Percentiles rank a stretch among this genome's conserved stretches.
Evolutionary conservation across 495 filamentous ascomycete genomes (phyloP).

Genomic region (Podospora didyma): DNA sequence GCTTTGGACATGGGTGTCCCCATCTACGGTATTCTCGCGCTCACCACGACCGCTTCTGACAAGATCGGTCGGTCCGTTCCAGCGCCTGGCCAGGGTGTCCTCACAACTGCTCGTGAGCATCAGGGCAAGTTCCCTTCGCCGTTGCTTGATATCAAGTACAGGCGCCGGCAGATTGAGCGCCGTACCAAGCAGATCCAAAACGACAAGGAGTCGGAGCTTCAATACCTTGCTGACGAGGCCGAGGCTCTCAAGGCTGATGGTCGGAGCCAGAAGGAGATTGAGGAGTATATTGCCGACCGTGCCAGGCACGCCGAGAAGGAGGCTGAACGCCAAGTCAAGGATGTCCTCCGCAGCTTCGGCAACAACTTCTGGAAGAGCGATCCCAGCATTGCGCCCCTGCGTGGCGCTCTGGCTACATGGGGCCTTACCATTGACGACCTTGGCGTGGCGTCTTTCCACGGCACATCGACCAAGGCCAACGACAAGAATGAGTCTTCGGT

Average conservation of each 20-base stretch:
- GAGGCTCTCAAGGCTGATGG: conserved; percentile 84
- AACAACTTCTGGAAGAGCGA: conserved; percentile 99
- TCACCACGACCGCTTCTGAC: conserved; percentile 97
- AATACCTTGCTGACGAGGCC: conserved; percentile 89
- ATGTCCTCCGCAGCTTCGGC: conserved; percentile 83
- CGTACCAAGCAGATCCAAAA: conserved; percentile 87
- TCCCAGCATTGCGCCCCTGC: conserved; percentile 85
- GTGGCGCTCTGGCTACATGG: conserved; percentile 94
- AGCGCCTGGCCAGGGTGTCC: conserved; percentile 91
- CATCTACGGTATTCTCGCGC: conserved; percentile 89
- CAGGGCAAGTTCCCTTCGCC: conserved; percentile 89
- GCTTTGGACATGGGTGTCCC: conserved; percentile 98
- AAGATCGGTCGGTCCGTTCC: conserved; percentile 98
- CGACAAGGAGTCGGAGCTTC: conserved; percentile 91
- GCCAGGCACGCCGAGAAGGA: conserved; percentile 85
- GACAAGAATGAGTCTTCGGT: conserved; percentile 99
- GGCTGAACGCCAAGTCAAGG: conserved; percentile 83
- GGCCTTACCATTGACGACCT: conserved; percentile 97
- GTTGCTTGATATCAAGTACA: conserved; percentile 93
- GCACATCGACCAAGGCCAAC: conserved; percentile 96
- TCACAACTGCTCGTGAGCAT: conserved; percentile 94
- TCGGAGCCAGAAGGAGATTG: conserved; percentile 61
- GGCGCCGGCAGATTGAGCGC: conserved; percentile 87
- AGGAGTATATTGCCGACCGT: conserved; percentile 82
- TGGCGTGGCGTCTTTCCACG: conserved; percentile 94